Evolutionary conservation across 345 rosid species (phyloP), one percentile per base, ranked within the genome.

Genomic region (Sisymbrium altissimum): DNA sequence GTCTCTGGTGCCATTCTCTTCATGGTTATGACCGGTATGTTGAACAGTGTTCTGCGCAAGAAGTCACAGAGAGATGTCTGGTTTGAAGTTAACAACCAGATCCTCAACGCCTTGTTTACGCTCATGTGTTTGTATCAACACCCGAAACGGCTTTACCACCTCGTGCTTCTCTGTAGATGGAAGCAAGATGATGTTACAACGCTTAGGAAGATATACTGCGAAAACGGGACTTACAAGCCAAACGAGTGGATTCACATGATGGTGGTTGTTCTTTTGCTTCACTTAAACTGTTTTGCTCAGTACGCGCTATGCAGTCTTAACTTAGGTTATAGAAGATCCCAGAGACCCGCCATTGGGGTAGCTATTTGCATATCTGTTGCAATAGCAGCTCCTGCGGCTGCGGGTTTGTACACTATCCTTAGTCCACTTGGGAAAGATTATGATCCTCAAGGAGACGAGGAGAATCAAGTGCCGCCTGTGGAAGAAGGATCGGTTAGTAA

Each of bases 51-150:
- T 1, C 40, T 95, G 56, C 87, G 85, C 7, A 84, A 80, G 39
- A 91, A 89, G 72, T 79, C 96, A 9, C 84, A 86, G 53, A 89
- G 97, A 83, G 78, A 89, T 67, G 83, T 76, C 46, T 94, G 98
- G 98, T 91, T 89, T 77, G 97, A 94, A 79, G 96, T 91, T 36
- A 94, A 94, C 80, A 91, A 94, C 66, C 98, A 94, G 74, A 91
- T 94, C 72, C 96, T 94, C 63, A 94, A 91, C 9, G 99, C 97
- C 0, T 72, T 91, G 68, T 94, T 91, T 72, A 91, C 99, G 67
- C 90, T 91, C 3, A 91, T 94, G 93, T 94, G 97, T 77, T 56
- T 94, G 54, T 91, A 94, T 72, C 89, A 91, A 27, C 99, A 94
- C 29, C 99, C 99, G 2, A 88, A 91, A 82, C 86, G 97, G 45